Base-by-base conservation (phyloP, 257 asterid genomes). In the Pogostemon cablin region DNA sequence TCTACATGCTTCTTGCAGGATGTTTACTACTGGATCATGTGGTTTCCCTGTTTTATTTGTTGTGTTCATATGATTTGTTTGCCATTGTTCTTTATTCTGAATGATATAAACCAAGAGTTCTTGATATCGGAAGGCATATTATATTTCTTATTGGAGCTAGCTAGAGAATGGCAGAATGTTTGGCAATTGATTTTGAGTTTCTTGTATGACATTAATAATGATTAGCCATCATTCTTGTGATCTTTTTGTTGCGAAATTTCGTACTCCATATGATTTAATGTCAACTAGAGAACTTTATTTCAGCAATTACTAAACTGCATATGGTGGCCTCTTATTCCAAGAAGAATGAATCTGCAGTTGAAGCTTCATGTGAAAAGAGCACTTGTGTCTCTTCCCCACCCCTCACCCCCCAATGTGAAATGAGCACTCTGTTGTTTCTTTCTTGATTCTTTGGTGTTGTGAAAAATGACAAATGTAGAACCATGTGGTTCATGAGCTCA, bases 51-150 rank as follows among this genome's bases (percentile, higher is more conserved):
- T 25, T 9, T 43, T 43, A 20, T 25, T 65, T 74, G 63, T 73
- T 59, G 54, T 59, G 58, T 52, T 53, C 52, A 57, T 77, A 50
- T 72, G 20, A 20, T 65, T 71, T 57, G 53, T 59, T 82, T 59
- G 48, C 44, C 47, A 12, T 11, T 46, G 65, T 73, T 72, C 57
- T 41, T 35, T 50, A 40, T 57, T 60, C 67, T 49, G 55, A 1
- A 49, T 61, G 9, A 39, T 63, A 17, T 20, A 25, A 38, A 46
- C 39, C 47, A 62, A 55, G 47, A 35, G 66, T 37, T 62, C 63
- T 57, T 55, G 58, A 55, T 60, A 56, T 74, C 43, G 12, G 57
- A 52, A 35, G 41, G 57, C 5, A 50, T 50, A 5, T 50, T 50
- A 50, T 50, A 50, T 50, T 4, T 50, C 32, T n/a, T 4, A 44